These are phyloP conservation scores for Candida patagonica DNA, from an alignment of 805 yeast genomes.

Conservation along the genomic window DNA sequence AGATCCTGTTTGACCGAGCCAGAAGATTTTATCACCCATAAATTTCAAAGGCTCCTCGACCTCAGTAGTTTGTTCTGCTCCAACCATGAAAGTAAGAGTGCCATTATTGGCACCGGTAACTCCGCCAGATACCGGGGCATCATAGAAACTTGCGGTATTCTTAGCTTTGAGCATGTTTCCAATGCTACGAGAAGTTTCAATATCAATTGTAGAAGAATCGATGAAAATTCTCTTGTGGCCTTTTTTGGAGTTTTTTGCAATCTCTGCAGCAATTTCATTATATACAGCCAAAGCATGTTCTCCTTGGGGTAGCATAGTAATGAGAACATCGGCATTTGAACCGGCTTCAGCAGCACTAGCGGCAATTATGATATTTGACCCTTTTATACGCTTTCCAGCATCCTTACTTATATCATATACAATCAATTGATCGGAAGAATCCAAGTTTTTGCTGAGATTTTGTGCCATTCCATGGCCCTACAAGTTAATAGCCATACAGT, in stretches of 20 bases:
- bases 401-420: constrained; percentile 35
- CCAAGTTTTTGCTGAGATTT: constrained; percentile 35
- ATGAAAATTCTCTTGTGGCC: constrained; percentile 26
- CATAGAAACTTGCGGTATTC: constrained; percentile 35
- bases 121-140: constrained; percentile 51
- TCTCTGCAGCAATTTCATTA: constrained; percentile 30
- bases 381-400: constrained; percentile 20
- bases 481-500: neutral
- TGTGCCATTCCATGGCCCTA: constrained; percentile 43
- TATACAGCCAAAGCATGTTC: constrained; percentile 37
- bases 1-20: constrained; percentile 43
- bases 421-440: constrained; percentile 32
- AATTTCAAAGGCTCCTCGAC: constrained; percentile 24
- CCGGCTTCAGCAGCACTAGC: constrained; percentile 20
- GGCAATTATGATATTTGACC: constrained; percentile 20
- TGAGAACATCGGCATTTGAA: constrained; percentile 24
- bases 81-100: constrained; percentile 45
- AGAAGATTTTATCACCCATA: constrained; percentile 43
- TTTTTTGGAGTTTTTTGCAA: constrained; percentile 17
- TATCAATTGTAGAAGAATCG: constrained; percentile 46
- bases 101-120: constrained; percentile 45
- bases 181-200: constrained; percentile 36
- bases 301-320: constrained; percentile 50
- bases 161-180: constrained; percentile 31
- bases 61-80: constrained; percentile 26